A percentile compares a stretch with the other conserved stretches of the same genome.
phyloP scores from a whole-genome alignment of 768 basidiomycete species.

The Chalciporus sphaerocephalus region DNA sequence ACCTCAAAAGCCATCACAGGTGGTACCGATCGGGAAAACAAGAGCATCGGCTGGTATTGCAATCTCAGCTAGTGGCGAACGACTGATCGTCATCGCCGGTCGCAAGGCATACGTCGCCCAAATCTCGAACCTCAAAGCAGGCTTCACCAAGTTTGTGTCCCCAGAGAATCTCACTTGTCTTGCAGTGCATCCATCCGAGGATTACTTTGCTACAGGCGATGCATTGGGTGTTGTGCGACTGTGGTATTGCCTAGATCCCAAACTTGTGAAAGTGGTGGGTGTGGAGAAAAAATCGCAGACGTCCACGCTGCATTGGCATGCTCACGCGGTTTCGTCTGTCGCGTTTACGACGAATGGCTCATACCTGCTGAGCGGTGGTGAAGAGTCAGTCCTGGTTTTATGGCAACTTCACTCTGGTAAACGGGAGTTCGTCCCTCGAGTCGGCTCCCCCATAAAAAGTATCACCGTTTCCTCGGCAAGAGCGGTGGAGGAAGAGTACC shows the following conservation, averaged over 20 bases:
- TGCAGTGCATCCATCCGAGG: conserved; percentile 82
- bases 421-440: conserved; percentile 87
- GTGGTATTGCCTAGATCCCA: conserved; percentile 87
- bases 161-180: conserved; percentile 78
- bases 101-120: conserved; percentile 75
- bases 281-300: conserved; percentile 82
- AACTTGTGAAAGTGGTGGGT: conserved; percentile 47
- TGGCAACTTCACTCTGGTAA: conserved; percentile 91
- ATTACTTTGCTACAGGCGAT: conserved; percentile 96
- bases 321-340: conserved; percentile 85
- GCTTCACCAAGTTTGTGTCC: conserved; percentile 81
- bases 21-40: conserved; percentile 62
- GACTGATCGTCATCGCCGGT: conserved; percentile 71
- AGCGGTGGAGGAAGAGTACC: conserved; percentile 74
- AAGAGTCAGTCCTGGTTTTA: conserved; percentile 93
- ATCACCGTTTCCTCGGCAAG: conserved; percentile 55
- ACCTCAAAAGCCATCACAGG: conserved; percentile 44
- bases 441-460: conserved; percentile 80
- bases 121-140: conserved; percentile 51
- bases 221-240: conserved; percentile 76
- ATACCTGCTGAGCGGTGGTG: conserved; percentile 89
- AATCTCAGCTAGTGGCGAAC: conserved; percentile 71
- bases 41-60: conserved; percentile 58
- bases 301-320: conserved; percentile 92
- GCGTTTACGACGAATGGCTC: conserved; percentile 88